Base-by-base conservation (phyloP, 1,284 basidiomycete species). In the Nidula niveotomentosa region DNA sequence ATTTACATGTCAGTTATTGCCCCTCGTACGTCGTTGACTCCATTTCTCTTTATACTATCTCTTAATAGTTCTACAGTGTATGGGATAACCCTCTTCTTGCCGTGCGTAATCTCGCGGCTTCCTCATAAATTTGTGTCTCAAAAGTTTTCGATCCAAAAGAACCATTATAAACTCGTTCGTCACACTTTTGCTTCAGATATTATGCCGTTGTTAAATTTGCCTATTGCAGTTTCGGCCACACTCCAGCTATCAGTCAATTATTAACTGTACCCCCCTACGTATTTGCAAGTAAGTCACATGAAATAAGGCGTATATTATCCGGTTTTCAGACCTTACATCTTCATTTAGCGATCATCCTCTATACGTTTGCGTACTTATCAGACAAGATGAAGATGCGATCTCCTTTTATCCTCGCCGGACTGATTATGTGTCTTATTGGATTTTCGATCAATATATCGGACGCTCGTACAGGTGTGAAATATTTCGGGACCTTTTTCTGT, bases 221-320 rank as follows among this genome's bases (percentile, higher is more conserved):
- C 45, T 15, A 55, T 13, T 55, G 12, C 18, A 84, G 80, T 34
- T 88, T 88, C 55, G 86, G 84, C 6, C 80, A 80, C 62, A 69
- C 72, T 8, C 71, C 81, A 2, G 71, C 84, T 0, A 74, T 86
- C 57, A 84, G 80, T 54, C 85, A 90, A 60, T 73, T 91, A 1
- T 75, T 90, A 33, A 88, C 87, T 0, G 80, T 90, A 0, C 89
- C 89, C 0, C 83, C 86, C 13, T 90, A 90, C 62, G 67, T 85
- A 34, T 72, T 81, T 52, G 84, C 84, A 0, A 81, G 85, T 85
- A 61, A 57, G 81, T 68, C 44, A 36, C 55, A 23, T 1, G 51
- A 47, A 23, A 23, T 23, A 23, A 3, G 23, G 23, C 3, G 23
- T 23, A 23, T 23, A 23, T 23, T 23, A 23, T 23, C 23, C 3